Conservation (phyloP, 2,329 filamentous ascomycete genomes). For the Trichoderma cornu-damae region DNA sequence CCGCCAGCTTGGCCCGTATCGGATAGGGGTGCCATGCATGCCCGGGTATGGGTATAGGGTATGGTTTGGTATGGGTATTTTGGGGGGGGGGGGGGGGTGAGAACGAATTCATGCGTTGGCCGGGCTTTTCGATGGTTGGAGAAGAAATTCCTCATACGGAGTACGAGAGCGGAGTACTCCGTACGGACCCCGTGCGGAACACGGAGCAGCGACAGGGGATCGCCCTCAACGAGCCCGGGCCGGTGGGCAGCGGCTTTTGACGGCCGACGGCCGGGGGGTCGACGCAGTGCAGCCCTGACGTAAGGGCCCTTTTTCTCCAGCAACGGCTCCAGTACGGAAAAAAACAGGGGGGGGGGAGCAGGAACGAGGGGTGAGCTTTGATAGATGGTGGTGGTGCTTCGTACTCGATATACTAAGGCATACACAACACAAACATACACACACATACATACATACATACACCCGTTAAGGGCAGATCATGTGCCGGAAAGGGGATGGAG, state of each 20-base stretch:
- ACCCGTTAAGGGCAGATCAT: too few species aligned
- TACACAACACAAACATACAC: too few species aligned
- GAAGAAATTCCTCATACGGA: slow-evolving; percentile 16
- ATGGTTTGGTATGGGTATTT: too few species aligned
- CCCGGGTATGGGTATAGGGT: too few species aligned
- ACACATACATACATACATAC: too few species aligned
- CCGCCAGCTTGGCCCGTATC: slow-evolving; percentile 11
- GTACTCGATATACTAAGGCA: too few species aligned
- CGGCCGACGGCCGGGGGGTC: slow-evolving; percentile 19
- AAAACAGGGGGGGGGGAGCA: neutral
- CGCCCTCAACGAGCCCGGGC: slow-evolving; percentile 16
- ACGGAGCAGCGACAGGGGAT: slow-evolving; percentile 14
- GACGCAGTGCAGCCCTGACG: slow-evolving; percentile 19
- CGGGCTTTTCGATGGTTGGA: too few species aligned
- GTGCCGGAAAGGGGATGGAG: too few species aligned
- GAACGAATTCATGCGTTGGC: neutral
- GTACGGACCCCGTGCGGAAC: slow-evolving; percentile 17
- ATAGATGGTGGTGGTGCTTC: too few species aligned
- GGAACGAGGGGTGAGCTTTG: too few species aligned
- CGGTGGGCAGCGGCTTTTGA: slow-evolving; percentile 12
- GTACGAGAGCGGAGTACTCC: slow-evolving; percentile 16
- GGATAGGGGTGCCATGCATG: slow-evolving; percentile 8
- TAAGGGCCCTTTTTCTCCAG: slow-evolving; percentile 15
- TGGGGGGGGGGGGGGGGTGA: neutral
- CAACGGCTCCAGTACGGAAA: neutral